Conservation (phyloP, 116 monocot genomes). For the Trichopus zeylanicus region DNA sequence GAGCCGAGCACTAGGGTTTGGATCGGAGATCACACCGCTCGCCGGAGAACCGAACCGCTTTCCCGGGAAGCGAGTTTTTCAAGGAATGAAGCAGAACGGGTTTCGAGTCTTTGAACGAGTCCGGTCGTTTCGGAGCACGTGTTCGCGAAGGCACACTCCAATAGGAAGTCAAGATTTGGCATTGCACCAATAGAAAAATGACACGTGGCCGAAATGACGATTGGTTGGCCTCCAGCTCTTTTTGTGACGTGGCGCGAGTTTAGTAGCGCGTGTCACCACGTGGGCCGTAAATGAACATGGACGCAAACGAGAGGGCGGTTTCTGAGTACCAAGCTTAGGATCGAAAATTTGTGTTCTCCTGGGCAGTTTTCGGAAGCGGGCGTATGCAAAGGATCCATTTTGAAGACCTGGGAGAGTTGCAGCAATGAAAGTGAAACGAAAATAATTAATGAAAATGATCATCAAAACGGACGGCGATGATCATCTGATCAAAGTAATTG, state of each 20-base stretch:
- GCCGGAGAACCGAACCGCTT: too few species aligned
- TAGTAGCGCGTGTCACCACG: too few species aligned
- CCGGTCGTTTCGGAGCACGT: too few species aligned
- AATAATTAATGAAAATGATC: too few species aligned
- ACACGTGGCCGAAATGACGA: background rate
- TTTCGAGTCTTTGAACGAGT: too few species aligned
- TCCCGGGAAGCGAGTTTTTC: too few species aligned
- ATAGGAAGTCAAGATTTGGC: background rate
- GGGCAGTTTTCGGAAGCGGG: conserved; percentile 4
- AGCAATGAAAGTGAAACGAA: too few species aligned
- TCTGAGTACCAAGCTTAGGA: background rate
- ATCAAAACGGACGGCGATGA: background rate
- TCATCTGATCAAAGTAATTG: background rate
- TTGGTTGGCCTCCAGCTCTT: background rate
- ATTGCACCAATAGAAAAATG: background rate
- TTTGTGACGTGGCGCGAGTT: too few species aligned
- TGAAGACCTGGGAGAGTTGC: conserved; percentile 15
- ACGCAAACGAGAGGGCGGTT: conserved; percentile 13
- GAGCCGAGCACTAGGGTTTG: background rate
- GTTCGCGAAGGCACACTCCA: too few species aligned
- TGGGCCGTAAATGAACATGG: too few species aligned
- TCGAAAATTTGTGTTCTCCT: background rate
- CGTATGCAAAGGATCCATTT: conserved; percentile 19
- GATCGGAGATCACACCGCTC: background rate
- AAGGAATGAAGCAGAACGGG: too few species aligned